Evolutionary conservation across 208 protist genomes (phyloP), one percentile per base, ranked within the genome.

Genomic region (Cochliopodium minus): DNA sequence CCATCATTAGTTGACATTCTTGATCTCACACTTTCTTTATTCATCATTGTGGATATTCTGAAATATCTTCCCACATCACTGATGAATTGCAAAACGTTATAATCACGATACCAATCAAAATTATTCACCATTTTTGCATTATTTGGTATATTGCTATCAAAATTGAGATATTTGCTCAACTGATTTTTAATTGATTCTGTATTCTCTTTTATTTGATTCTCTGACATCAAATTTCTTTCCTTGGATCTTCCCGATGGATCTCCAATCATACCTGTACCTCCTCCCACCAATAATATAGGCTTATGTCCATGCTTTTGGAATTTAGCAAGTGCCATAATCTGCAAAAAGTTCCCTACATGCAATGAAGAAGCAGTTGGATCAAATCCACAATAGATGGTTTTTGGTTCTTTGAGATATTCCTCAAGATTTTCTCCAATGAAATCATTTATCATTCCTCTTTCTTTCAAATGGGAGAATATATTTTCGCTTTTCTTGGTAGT

Each of bases 311-410:
- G 15, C 7, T 28, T 30, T 25, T 48, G 50, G 28, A 67, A 72
- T 48, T 65, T 62, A 36, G 62, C 32, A n/a, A 78, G 56, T 15
- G 46, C 54, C 23, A 72, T 43, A 3, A 78, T n/a, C 6, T 32
- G 28, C 1, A 74, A 39, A 30, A 78, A 49, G 54, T 71, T 74
- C 15, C 73, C 73, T 5, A 76, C 56, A 45, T 78, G 73, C 33
- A 78, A 59, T 13, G 30, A 52, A 15, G 53, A 38, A 2, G 73
- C 73, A 1, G 73, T 78, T 29, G 73, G 70, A 47, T 78, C 73
- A 61, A 76, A 76, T 4, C 73, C 73, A 43, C 47, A 48, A 46
- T 78, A 78, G 10, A 73, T 28, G 11, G 47, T 33, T 20, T 70
- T 34, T 9, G 43, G 20, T 22, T 40, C 40, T 7, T 62, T 62